Conservation (phyloP, 148 eudicot species). For the Cornus controversa region DNA sequence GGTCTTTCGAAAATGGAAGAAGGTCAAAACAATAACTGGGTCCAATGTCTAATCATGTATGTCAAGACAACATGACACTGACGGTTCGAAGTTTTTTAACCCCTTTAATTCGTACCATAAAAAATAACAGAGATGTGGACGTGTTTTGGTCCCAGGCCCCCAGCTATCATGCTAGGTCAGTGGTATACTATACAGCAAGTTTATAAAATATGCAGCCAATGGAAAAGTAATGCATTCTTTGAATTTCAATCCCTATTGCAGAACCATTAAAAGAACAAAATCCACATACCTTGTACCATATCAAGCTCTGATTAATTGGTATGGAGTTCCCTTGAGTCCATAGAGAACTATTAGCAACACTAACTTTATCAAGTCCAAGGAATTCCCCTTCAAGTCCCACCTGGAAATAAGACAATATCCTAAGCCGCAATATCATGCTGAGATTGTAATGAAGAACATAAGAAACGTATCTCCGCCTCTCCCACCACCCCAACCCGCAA, state of each 20-base stretch:
- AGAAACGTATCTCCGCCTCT: background rate
- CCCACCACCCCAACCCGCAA: background rate
- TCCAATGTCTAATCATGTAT: background rate
- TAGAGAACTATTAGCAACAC: constrained; percentile 42
- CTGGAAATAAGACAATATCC: constrained; percentile 17
- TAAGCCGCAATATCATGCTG: background rate
- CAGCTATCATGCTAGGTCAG: background rate
- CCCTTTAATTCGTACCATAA: background rate
- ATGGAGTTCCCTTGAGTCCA: constrained; percentile 35
- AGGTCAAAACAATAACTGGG: background rate
- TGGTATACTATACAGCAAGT: background rate
- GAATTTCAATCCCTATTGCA: background rate
- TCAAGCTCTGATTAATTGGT: constrained; percentile 42
- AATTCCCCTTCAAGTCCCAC: constrained; percentile 53
- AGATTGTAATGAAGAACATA: background rate
- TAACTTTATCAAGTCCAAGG: constrained; percentile 39
- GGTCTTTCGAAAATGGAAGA: background rate
- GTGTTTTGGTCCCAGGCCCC: background rate
- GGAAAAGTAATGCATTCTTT: background rate
- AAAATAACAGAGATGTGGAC: background rate
- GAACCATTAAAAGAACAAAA: background rate
- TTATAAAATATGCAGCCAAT: background rate
- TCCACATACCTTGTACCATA: constrained; percentile 52
- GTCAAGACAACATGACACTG: too few species aligned
- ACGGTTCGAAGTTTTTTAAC: background rate